A percentile compares a stretch with the other conserved stretches of the same genome.
Conservation (phyloP, 306 rosid species). For the Cucurbita maxima region DNA sequence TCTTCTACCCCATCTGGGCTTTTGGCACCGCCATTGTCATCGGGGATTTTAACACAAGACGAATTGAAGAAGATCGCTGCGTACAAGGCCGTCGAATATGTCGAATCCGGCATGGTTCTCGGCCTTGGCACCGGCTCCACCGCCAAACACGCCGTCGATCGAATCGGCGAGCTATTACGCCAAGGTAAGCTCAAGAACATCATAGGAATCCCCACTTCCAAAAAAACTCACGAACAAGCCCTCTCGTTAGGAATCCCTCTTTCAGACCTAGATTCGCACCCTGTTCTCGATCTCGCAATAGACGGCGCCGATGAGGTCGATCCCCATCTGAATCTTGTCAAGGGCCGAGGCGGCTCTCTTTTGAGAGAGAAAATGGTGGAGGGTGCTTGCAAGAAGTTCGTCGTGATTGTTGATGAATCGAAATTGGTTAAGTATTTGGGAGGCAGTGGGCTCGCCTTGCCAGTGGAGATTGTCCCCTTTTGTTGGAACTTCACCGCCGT, state of each 20-base stretch:
- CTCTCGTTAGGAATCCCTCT: constrained; percentile 55
- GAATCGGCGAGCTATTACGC: constrained; percentile 64
- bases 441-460: constrained; percentile 68
- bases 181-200: constrained; percentile 53
- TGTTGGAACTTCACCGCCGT: constrained; percentile 65
- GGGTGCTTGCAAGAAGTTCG: constrained; percentile 50
- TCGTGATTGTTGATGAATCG: constrained; percentile 74
- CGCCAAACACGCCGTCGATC: constrained; percentile 61
- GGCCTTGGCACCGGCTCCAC: constrained; percentile 92
- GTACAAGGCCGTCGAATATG: constrained; percentile 73
- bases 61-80: constrained; percentile 85
- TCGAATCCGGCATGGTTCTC: constrained; percentile 77
- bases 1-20: constrained; percentile 25
- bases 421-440: constrained; percentile 55
- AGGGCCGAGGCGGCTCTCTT: constrained; percentile 86
- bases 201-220: constrained; percentile 76
- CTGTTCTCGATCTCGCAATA: constrained; percentile 56
- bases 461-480: constrained; percentile 61
- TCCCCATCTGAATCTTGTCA: constrained; percentile 51
- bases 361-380: constrained; percentile 79
- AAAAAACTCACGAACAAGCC: constrained; percentile 57
- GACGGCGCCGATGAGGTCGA: constrained; percentile 96
- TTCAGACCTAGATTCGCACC: constrained; percentile 61
- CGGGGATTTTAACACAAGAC: constrained; percentile 53
- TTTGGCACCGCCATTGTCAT: neutral